Evolutionary conservation across 345 rosid species (phyloP), one percentile per base, ranked within the genome.

Genomic region (Murraya koenigii): DNA sequence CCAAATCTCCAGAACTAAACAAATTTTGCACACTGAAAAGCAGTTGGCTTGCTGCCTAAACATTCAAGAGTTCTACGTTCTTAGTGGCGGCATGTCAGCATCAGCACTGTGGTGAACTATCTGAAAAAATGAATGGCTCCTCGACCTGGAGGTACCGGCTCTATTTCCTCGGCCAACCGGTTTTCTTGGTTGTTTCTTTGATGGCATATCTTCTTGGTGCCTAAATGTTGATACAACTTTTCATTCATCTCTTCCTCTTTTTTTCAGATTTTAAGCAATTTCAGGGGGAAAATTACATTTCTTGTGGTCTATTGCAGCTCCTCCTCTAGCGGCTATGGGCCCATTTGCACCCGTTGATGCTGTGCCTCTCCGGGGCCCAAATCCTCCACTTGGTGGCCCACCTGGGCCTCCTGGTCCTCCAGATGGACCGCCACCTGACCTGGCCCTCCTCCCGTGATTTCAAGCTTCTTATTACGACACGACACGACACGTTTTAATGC

Each of bases 181-280:
- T 44, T 72, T 55, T 5, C 44, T 47, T 15, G 78, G 74, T 8
- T 80, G 81, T 54, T 75, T 71, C 78, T 77, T 80, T 23, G 67
- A 35, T 47, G 78, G 84, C 79, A 9, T 79, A 7, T 78, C 82
- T 15, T 80, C 86, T 78, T 80, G 88, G 84, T 78, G 61, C 26
- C 61, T 30, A 20, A 30, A 17, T 44, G 49, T 3, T 44, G 17
- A 44, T 13, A 13, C 47, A 41, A 10, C 47, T 41, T 41, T 41
- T 41, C 15, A 33, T 2, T 33, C 35, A 1, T 33, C 35, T 33
- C 3, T 33, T 3, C 35, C 33, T 3, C 3, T 32, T 32, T 1
- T 32, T 32, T 32, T n/a, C n/a, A n/a, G n/a, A n/a, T n/a, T n/a
- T 30, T 30, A 30, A 30, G 32, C 32, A 30, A 30, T 30, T 30